A percentile compares a stretch with the other conserved stretches of the same genome.
phyloP scores from a whole-genome alignment of 331 rosid species.

The Acacia pycnantha region DNA sequence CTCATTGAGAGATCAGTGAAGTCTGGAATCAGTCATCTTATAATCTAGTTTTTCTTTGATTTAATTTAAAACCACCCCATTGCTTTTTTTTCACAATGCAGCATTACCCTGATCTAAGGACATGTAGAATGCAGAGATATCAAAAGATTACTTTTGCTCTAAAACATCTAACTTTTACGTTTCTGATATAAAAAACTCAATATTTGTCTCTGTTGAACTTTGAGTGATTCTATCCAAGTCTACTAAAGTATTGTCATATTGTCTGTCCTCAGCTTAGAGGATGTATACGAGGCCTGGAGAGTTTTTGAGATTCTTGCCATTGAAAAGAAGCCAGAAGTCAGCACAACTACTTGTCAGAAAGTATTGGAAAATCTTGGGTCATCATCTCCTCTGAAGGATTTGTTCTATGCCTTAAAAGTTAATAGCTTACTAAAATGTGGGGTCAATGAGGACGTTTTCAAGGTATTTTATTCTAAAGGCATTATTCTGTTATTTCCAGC shows the following conservation, averaged over 20 bases:
- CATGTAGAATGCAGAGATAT: background rate
- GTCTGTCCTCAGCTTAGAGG: conserved; percentile 68
- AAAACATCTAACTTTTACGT: background rate
- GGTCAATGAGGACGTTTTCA: conserved; percentile 45
- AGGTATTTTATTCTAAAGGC: conserved; percentile 48
- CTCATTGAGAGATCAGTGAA: too few species aligned
- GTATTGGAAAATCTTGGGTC: conserved; percentile 63
- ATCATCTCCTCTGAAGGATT: conserved; percentile 60
- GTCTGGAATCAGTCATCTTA: background rate
- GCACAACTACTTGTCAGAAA: conserved; percentile 47
- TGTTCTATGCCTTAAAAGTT: conserved; percentile 72
- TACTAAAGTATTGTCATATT: background rate
- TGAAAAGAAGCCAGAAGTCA: conserved; percentile 51
- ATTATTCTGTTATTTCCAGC: conserved; percentile 25
- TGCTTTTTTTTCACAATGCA: background rate
- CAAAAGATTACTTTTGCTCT: background rate
- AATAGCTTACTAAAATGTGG: conserved; percentile 66
- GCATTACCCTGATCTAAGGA: conserved; percentile 11
- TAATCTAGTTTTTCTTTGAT: background rate
- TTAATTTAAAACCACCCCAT: background rate
- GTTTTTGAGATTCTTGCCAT: conserved; percentile 74
- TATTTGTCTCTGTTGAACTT: background rate
- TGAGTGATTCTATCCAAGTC: background rate
- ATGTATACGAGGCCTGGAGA: conserved; percentile 68
- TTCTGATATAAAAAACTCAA: background rate